phyloP scores from a whole-genome alignment of 495 filamentous ascomycete species.

The Peziza echinospora region DNA sequence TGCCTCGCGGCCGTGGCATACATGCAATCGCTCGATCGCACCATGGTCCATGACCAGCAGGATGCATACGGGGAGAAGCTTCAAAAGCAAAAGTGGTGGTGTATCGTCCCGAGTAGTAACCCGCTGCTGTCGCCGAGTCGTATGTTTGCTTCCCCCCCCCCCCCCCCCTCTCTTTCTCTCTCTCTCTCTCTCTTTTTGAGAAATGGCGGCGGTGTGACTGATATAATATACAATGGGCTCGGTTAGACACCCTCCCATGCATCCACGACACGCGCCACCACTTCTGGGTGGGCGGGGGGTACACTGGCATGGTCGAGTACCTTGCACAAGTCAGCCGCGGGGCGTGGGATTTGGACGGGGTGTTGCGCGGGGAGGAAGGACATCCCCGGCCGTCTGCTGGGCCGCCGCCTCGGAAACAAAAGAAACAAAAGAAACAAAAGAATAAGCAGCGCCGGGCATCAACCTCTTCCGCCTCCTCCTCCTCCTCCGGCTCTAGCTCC shows the following conservation, averaged over 20 bases:
- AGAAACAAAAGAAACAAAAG: too few species aligned
- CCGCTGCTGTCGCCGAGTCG: constrained; percentile 52
- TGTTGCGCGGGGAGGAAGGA: constrained; percentile 29
- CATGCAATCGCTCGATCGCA: constrained; percentile 31
- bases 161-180: too few species aligned
- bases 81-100: constrained; percentile 45
- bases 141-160: too few species aligned
- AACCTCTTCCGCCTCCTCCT: too few species aligned
- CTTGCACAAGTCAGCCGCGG: constrained; percentile 33
- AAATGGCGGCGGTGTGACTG: too few species aligned
- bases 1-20: constrained; percentile 61
- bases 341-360: constrained; percentile 33
- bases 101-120: constrained; percentile 53
- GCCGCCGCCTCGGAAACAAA: too few species aligned
- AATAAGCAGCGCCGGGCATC: too few species aligned
- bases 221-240: too few species aligned
- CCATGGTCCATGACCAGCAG: too few species aligned
- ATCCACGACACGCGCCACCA: constrained; percentile 40
- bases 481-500: too few species aligned
- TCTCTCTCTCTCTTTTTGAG: too few species aligned
- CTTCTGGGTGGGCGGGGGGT: constrained; percentile 40
- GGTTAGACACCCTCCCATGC: constrained; percentile 55
- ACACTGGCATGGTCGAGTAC: constrained; percentile 50
- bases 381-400: constrained; percentile 33
- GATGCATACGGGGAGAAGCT: too few species aligned